Evolutionary conservation across 1,284 basidiomycete genomes (phyloP).

Genomic region (Puccinia coronata): DNA sequence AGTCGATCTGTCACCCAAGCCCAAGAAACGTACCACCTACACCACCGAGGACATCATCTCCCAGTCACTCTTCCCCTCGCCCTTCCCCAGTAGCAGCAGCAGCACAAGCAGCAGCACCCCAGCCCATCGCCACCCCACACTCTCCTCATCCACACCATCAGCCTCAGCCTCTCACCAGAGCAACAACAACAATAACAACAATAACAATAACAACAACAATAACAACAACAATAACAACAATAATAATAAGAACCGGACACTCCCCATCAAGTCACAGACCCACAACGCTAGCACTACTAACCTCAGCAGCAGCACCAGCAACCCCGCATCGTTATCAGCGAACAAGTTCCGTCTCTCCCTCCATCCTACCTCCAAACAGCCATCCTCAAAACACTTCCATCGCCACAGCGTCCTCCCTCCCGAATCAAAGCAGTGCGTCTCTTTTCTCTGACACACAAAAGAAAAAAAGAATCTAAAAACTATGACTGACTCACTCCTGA

Average conservation of each 20-base stretch:
- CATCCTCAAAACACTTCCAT: conserved; percentile 1
- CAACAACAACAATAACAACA: too few relatives aligned
- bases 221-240: background rate
- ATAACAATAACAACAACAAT: too few relatives aligned
- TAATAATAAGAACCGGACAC: too few relatives aligned
- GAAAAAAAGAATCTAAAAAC: conserved; percentile 11
- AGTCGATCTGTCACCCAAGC: conserved; percentile 29
- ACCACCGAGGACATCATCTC: too few relatives aligned
- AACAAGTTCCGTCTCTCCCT: conserved; percentile 15
- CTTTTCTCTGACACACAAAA: conserved; percentile 32
- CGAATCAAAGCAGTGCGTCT: conserved; percentile 31
- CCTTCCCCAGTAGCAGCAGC: too few relatives aligned
- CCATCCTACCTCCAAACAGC: conserved; percentile 28
- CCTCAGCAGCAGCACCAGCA: background rate
- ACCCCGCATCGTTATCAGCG: background rate
- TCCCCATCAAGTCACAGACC: too few relatives aligned
- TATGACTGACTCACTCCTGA: conserved; percentile 23
- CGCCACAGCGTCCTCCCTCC: conserved; percentile 36
- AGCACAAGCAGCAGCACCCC: background rate
- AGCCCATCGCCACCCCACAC: background rate
- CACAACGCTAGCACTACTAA: too few relatives aligned
- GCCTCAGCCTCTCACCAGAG: background rate
- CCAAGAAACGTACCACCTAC: background rate
- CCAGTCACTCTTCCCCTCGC: background rate
- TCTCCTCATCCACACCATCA: background rate